Evolutionary conservation across 2,329 filamentous ascomycete genomes (phyloP), one percentile per base, ranked within the genome.

Genomic region (Aureobasidium sp.): DNA sequence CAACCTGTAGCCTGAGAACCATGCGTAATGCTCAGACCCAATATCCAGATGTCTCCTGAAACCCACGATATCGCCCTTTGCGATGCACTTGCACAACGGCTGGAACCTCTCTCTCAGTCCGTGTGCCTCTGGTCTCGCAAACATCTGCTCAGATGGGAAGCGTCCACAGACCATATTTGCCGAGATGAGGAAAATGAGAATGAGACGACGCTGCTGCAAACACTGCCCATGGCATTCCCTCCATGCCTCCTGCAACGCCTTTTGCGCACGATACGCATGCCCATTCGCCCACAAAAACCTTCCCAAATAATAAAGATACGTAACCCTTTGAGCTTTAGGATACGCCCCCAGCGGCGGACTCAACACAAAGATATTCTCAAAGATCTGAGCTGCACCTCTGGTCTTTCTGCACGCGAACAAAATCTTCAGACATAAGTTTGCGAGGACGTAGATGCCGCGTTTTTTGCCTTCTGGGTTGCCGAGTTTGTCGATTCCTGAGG

Each of bases 271-370:
- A 65, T 84, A 85, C 74, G 91, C 96, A 71, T 96, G 87, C 67
- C 86, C 88, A 73, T 90, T 92, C 66, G 89, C 86, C 72, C 96
- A 91, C 70, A 92, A 86, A 75, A 93, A 97, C 63, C 92, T 87
- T 20, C 93, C 93, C 6, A 97, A 86, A 72, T 96, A 96, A 77
- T 96, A 97, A 15, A 97, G 86, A 69, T 92, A 97, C 3, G 92
- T 96, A 56, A 96, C 91, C 53, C 92, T 85, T 72, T 97, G 90
- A 6, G 88, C 84, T 26, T 90, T 90, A 2, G 92, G 91, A 70
- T 95, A 97, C 57, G 90, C 83, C 1, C 84, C 81, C 13, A 97
- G 77, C 0, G 91, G 90, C 0, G 92, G 92, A 0, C 90, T 92
- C 66, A 90, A 88, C 62, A 89, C 87, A 55, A 86, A 87, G 66